Evolutionary conservation across 108 stramenopile species (phyloP).

Genomic region (Nitzschia sp.): DNA sequence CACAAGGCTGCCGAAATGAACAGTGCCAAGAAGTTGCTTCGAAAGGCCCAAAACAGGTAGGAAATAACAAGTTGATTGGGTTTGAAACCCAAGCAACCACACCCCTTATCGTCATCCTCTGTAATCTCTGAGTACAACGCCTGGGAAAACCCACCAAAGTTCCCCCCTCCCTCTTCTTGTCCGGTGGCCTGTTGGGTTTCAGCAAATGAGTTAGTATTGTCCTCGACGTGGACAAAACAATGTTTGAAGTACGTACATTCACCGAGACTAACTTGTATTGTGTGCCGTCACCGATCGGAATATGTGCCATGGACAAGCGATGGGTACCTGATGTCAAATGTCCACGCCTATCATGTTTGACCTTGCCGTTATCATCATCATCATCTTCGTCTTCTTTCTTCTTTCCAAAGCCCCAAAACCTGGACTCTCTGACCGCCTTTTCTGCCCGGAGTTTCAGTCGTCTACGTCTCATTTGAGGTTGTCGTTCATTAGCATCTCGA

Average conservation of each 20-base stretch:
- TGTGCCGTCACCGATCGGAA: slow-evolving; percentile 7
- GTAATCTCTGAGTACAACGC: slow-evolving; percentile 1
- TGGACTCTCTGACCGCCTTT: slow-evolving; percentile 1
- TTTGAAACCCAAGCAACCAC: background rate
- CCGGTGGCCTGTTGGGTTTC: too few relatives aligned
- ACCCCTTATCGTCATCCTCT: background rate
- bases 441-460: background rate
- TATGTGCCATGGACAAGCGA: background rate
- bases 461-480: slow-evolving; percentile 6
- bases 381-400: background rate
- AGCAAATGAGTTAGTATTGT: background rate
- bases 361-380: background rate
- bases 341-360: background rate
- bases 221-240: too few relatives aligned
- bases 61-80: slow-evolving; percentile 15
- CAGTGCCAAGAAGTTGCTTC: slow-evolving; percentile 31
- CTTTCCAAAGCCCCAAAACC: background rate
- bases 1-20: slow-evolving; percentile 25
- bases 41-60: slow-evolving; percentile 48
- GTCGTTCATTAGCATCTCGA: slow-evolving; percentile 11
- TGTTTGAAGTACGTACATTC: slow-evolving; percentile 5
- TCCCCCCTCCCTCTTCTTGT: background rate
- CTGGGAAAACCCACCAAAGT: background rate
- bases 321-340: background rate
- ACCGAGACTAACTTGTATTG: slow-evolving; percentile 8